Percentiles rank a stretch among this genome's conserved stretches.
Conservation (phyloP, 2,329 filamentous ascomycete species). For the Penicillium paneum region DNA sequence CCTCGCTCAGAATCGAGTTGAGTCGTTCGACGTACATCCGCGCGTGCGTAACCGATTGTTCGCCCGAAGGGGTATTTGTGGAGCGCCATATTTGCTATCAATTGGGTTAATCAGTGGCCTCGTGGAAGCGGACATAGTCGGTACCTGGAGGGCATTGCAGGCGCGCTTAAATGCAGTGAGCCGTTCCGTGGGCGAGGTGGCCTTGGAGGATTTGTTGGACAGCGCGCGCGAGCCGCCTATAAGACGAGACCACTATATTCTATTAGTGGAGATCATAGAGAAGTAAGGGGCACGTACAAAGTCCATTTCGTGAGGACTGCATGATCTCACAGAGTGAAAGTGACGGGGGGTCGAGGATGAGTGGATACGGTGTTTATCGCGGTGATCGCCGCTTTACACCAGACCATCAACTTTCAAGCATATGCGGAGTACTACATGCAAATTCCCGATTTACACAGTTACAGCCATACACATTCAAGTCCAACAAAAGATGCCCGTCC, state of each 20-base stretch:
- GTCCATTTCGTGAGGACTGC: slow-evolving; percentile 39
- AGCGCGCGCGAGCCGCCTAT: slow-evolving; percentile 54
- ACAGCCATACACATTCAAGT: not conserved
- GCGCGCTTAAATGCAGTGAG: slow-evolving; percentile 60
- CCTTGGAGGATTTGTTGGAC: slow-evolving; percentile 51
- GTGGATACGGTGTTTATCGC: slow-evolving; percentile 23
- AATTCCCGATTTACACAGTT: not conserved
- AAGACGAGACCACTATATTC: slow-evolving; percentile 57
- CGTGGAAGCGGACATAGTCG: not conserved
- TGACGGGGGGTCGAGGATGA: slow-evolving; percentile 14
- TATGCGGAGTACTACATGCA: not conserved
- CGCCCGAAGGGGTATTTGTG: slow-evolving; percentile 49
- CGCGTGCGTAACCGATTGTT: slow-evolving; percentile 51
- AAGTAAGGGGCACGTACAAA: slow-evolving; percentile 38
- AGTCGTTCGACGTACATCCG: slow-evolving; percentile 55
- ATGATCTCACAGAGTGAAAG: slow-evolving; percentile 28
- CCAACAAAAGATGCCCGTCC: not conserved
- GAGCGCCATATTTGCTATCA: slow-evolving; percentile 60
- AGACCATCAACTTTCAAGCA: no score
- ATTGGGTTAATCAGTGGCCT: slow-evolving; percentile 5
- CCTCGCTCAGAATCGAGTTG: slow-evolving; percentile 73
- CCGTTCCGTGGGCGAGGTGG: slow-evolving; percentile 58
- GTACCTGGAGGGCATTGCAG: slow-evolving; percentile 58
- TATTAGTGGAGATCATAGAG: slow-evolving; percentile 4
- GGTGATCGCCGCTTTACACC: slow-evolving; percentile 13